Percentiles rank a stretch among this genome's conserved stretches.
These are phyloP conservation scores for Ophidiomyces ophidiicola DNA, from an alignment of 2,329 filamentous ascomycete genomes.

Conservation along the genomic window DNA sequence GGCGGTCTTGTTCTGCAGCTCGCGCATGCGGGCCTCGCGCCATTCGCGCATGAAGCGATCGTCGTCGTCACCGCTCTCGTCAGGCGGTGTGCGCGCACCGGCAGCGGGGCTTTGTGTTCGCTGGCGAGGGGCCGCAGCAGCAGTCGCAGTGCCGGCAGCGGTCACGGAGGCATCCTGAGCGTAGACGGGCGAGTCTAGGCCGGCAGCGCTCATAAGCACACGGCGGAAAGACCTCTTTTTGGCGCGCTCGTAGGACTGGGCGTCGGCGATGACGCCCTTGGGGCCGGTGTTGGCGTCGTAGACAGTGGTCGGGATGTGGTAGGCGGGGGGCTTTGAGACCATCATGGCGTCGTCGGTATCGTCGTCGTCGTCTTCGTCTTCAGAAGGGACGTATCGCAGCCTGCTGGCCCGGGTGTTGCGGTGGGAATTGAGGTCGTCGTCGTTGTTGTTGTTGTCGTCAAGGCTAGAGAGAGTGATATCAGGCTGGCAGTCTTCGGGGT, in stretches of 20 bases:
- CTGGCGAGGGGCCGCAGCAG: too few relatives aligned
- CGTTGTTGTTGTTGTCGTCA: conserved; percentile 6
- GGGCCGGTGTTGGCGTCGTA: conserved; percentile 41
- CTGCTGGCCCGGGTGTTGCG: conserved; percentile 1
- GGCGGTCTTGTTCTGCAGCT: conserved; percentile 53
- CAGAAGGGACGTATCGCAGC: conserved; percentile 15
- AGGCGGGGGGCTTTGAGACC: conserved; percentile 27
- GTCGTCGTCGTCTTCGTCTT: conserved; percentile 21
- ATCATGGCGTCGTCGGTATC: conserved; percentile 28
- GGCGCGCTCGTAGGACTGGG: conserved; percentile 39
- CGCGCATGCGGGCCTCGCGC: conserved; percentile 65
- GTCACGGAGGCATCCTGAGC: not conserved
- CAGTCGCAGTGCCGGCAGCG: too few relatives aligned
- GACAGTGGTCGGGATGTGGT: conserved; percentile 35
- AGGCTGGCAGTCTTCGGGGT: conserved; percentile 33
- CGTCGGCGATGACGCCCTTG: conserved; percentile 42
- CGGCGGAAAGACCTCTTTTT: conserved; percentile 37
- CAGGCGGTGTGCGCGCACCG: conserved; percentile 17
- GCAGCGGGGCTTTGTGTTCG: not conserved
- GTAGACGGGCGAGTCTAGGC: conserved; percentile 22
- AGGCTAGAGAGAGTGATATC: conserved; percentile 15
- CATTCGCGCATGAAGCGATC: conserved; percentile 73
- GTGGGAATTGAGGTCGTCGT: conserved; percentile 6
- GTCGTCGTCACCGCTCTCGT: conserved; percentile 45
- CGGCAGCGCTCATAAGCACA: conserved; percentile 29